Base-by-base conservation (phyloP, 2,329 filamentous ascomycete species). In the Rutstroemia sydowiana region DNA sequence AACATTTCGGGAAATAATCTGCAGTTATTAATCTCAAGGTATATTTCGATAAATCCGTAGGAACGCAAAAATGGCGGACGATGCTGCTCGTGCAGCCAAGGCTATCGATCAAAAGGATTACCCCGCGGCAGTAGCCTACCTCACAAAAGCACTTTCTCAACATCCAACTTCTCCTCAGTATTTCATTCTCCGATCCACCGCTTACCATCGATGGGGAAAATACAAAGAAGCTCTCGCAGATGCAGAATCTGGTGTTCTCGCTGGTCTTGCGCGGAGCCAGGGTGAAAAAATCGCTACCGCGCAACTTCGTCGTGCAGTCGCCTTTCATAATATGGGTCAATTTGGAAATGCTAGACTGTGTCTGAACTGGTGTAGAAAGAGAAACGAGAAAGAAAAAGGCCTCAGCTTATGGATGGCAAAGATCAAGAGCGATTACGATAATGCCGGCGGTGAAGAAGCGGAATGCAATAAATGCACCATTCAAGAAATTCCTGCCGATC, bases 151-250 rank as follows among this genome's bases (percentile, higher is more conserved):
- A 6, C 73, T 95, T 31, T 71, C 40, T 3, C 34, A 80, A 55
- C 75, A 87, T 2, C 86, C 88, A 1, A 71, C 78, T 45, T 88
- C 89, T 1, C 88, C 89, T 1, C 70, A 79, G 42, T 96, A 93
- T 79, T 85, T 92, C 56, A 80, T 93, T 57, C 82, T 86, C 59
- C 88, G 92, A 18, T 87, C 89, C 4, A 89, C 84, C 39, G 88
- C 88, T 36, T 84, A 90, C 65, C 77, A 88, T 45, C 79, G 87
- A 54, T 74, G 77, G 2, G 74, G 74, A 58, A 73, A 81, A 46
- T 75, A 80, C 51, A 73, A 80, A 2, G 75, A 78, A 20, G 87
- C 89, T 1, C 77, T 93, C 41, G 73, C 71, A 36, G 87, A 91
- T 68, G 82, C 85, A 34, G 81, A 89, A 56, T 74, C 76, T 44